phyloP scores from a whole-genome alignment of 306 rosid species.

The Leucaena leucocephala region DNA sequence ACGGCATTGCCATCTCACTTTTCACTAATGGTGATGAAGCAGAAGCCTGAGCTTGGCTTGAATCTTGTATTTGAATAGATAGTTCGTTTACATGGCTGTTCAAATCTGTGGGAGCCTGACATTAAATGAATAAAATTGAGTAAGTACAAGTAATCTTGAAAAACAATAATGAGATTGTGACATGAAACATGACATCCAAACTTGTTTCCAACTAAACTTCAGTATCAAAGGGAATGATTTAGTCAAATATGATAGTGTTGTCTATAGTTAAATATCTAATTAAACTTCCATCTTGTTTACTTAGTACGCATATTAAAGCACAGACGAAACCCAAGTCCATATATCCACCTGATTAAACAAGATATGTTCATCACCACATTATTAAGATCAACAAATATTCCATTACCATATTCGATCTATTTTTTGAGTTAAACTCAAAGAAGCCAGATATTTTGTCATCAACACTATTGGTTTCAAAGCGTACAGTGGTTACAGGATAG shows the following conservation, averaged over 20 bases:
- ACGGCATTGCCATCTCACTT: constrained; percentile 62
- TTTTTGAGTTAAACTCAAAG: constrained; percentile 78
- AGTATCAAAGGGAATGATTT: background rate
- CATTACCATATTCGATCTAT: constrained; percentile 68
- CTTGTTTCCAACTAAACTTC: constrained; percentile 24
- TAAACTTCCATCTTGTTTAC: constrained; percentile 31
- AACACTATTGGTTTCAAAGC: constrained; percentile 54
- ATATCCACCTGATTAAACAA: constrained; percentile 21
- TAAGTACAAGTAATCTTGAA: constrained; percentile 38
- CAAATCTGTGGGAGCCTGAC: constrained; percentile 69
- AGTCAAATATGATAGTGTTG: constrained; percentile 13
- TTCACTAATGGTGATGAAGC: constrained; percentile 55
- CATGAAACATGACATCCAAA: constrained; percentile 25
- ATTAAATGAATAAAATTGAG: constrained; percentile 51
- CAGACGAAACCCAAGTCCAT: constrained; percentile 8
- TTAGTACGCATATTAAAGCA: constrained; percentile 13
- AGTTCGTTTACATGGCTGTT: constrained; percentile 49
- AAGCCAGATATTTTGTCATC: constrained; percentile 64
- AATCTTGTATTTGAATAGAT: constrained; percentile 60
- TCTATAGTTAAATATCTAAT: constrained; percentile 19
- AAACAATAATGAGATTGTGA: constrained; percentile 24
- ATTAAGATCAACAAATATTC: constrained; percentile 34
- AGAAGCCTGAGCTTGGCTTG: constrained; percentile 54
- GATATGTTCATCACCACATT: constrained; percentile 22
- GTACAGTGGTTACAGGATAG: constrained; percentile 59